phyloP scores from a whole-genome alignment of 352 stramenopile species.

The Phytophthora melonis region DNA sequence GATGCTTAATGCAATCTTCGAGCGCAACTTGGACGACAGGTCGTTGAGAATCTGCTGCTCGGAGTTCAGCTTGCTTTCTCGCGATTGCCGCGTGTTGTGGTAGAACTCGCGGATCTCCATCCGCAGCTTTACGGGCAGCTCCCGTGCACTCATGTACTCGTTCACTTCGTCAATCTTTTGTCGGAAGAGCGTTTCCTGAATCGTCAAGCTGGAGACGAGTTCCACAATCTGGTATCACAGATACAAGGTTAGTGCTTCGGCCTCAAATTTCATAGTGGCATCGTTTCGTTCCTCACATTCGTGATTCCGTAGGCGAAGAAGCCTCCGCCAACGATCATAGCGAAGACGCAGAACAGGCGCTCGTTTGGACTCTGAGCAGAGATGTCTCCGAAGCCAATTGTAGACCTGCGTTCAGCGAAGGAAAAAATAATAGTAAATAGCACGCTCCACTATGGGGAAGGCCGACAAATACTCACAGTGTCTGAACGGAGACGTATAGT shows the following conservation, averaged over 20 bases:
- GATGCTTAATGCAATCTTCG: constrained; percentile 81
- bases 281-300: constrained; percentile 50
- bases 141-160: constrained; percentile 81
- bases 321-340: constrained; percentile 73
- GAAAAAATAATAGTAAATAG: not conserved
- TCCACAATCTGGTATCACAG: constrained; percentile 59
- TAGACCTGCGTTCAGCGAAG: constrained; percentile 44
- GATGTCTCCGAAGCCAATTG: constrained; percentile 69
- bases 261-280: not conserved
- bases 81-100: constrained; percentile 73
- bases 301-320: constrained; percentile 87
- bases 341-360: constrained; percentile 73
- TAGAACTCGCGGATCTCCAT: constrained; percentile 86
- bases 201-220: constrained; percentile 75
- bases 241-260: not conserved
- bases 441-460: not conserved
- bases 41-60: constrained; percentile 73
- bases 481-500: constrained; percentile 80
- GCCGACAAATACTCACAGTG: constrained; percentile 50
- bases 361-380: constrained; percentile 57
- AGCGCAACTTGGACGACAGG: constrained; percentile 73
- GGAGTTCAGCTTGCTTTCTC: constrained; percentile 70
- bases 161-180: constrained; percentile 84
- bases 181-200: constrained; percentile 69
- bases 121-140: constrained; percentile 70